Conservation (phyloP, 73 alveolate species). For the Paramecium sexaurelia region DNA sequence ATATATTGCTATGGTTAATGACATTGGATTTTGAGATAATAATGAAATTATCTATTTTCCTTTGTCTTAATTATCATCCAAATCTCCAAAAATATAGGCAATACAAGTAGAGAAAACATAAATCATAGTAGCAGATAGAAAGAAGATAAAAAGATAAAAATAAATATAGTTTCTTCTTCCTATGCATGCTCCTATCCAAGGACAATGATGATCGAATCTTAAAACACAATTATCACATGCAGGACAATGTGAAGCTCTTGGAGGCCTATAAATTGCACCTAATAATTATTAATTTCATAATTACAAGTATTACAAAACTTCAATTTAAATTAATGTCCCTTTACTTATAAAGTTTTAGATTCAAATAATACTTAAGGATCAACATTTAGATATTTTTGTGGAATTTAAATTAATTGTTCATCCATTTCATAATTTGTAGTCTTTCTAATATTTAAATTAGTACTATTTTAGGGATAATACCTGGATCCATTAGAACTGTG, state of each 20-base stretch:
- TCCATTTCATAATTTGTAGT: conserved; percentile 60
- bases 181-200: conserved; percentile 94
- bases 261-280: conserved; percentile 88
- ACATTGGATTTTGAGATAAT: conserved; percentile 13
- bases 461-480: conserved; percentile 67
- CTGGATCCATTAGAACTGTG: conserved; percentile 64
- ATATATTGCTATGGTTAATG: conserved; percentile 48
- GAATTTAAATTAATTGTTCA: conserved; percentile 54
- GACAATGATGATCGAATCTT: conserved; percentile 95
- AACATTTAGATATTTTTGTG: conserved; percentile 33
- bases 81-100: neutral
- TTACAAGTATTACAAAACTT: conserved; percentile 65
- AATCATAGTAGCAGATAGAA: conserved; percentile 11
- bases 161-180: conserved; percentile 93
- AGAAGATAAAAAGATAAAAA: conserved; percentile 63
- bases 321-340: conserved; percentile 51
- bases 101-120: conserved; percentile 20
- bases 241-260: conserved; percentile 94
- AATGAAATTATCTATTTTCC: neutral
- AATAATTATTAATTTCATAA: neutral
- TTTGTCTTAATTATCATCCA: neutral
- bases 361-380: neutral
- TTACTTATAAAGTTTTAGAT: conserved; percentile 38
- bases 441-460: neutral
- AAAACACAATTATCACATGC: conserved; percentile 92